These are phyloP conservation scores for Podaxis sp. DNA, from an alignment of 768 basidiomycete genomes.

Conservation along the genomic window DNA sequence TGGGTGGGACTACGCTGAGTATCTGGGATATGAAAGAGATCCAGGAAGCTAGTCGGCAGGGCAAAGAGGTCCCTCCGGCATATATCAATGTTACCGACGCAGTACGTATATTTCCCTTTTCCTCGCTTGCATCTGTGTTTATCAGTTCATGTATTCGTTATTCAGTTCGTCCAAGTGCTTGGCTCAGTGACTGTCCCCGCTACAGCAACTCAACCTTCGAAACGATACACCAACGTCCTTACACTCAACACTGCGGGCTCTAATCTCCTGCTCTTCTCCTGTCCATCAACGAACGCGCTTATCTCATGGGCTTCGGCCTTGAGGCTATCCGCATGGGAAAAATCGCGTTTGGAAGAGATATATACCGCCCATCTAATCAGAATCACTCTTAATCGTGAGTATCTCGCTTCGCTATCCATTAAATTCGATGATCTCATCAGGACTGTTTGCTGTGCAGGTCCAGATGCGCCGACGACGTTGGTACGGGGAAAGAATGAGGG, in stretches of 20 bases:
- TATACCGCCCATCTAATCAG: constrained; percentile 94
- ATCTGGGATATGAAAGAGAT: constrained; percentile 92
- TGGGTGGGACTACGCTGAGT: constrained; percentile 86
- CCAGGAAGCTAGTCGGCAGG: constrained; percentile 78
- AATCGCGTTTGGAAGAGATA: constrained; percentile 92
- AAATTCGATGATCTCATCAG: constrained; percentile 8
- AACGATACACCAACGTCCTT: constrained; percentile 75
- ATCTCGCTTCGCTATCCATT: constrained; percentile 6
- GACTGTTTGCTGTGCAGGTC: constrained; percentile 29
- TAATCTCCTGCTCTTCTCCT: constrained; percentile 87
- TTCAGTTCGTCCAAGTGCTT: constrained; percentile 75
- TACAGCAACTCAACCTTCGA: constrained; percentile 45
- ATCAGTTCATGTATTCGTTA: constrained; percentile 14
- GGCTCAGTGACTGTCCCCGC: constrained; percentile 71
- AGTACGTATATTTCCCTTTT: constrained; percentile 45
- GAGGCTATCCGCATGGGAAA: constrained; percentile 92
- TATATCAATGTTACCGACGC: constrained; percentile 90
- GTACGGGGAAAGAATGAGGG: constrained; percentile 81
- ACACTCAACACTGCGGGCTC: constrained; percentile 93
- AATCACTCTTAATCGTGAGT: constrained; percentile 55
- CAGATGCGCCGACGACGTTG: constrained; percentile 61
- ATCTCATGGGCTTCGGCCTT: constrained; percentile 92
- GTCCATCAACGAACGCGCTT: constrained; percentile 66
- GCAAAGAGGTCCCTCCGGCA: constrained; percentile 80
- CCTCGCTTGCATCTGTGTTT: constrained; percentile 13